Conservation (phyloP, 495 filamentous ascomycete species). For the Hypoxylon crocopeplum region DNA sequence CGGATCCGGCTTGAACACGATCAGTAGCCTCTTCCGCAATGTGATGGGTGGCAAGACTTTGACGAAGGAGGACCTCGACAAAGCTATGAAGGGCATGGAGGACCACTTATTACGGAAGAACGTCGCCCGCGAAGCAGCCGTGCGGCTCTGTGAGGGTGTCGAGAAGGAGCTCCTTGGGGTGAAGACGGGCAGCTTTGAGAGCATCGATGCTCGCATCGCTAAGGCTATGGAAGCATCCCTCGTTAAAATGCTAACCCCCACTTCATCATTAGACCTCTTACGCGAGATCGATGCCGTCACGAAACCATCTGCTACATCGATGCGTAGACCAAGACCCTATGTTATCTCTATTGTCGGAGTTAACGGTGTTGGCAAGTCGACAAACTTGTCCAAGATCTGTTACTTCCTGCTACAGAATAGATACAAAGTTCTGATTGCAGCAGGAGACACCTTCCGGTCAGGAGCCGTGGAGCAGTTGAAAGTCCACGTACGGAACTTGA, state of each 20-base stretch:
- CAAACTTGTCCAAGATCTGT: constrained; percentile 94
- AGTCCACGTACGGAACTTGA: constrained; percentile 89
- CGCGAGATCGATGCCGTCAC: constrained; percentile 87
- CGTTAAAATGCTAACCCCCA: constrained; percentile 93
- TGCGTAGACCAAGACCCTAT: constrained; percentile 75
- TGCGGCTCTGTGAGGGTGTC: constrained; percentile 89
- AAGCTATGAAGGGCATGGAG: constrained; percentile 93
- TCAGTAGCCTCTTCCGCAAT: constrained; percentile 88
- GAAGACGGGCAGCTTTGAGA: constrained; percentile 92
- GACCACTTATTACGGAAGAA: constrained; percentile 96
- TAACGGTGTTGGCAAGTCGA: constrained; percentile 97
- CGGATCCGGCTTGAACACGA: constrained; percentile 76
- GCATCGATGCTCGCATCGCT: constrained; percentile 81
- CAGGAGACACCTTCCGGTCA: constrained; percentile 96
- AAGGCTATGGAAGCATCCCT: constrained; percentile 88
- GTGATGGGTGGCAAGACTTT: constrained; percentile 92
- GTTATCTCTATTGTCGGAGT: constrained; percentile 98
- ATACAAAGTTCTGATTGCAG: constrained; percentile 92
- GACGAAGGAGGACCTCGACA: constrained; percentile 84
- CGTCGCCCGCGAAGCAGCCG: constrained; percentile 91
- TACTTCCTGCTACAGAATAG: constrained; percentile 97
- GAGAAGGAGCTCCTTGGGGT: constrained; percentile 86
- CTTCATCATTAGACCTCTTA: constrained; percentile 89
- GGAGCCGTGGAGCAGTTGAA: constrained; percentile 96
- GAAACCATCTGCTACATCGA: constrained; percentile 61